phyloP scores from a whole-genome alignment of 164 flowering plant genomes.

The Stephania yunnanensis region DNA sequence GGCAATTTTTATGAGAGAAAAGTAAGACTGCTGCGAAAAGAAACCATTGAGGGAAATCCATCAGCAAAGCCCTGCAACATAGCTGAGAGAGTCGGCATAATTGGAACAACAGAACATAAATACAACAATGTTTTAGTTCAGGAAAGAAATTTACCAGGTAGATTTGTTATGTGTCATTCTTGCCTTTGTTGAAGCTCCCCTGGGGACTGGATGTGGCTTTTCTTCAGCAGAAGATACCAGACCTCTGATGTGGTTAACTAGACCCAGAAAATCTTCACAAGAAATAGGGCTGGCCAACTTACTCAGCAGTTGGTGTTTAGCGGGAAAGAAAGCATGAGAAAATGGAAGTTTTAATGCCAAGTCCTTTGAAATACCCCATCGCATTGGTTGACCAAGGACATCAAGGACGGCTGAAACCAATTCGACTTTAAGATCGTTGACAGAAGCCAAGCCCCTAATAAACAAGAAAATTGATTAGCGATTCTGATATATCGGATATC shows the following conservation, averaged over 20 bases:
- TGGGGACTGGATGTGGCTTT: conserved; percentile 10
- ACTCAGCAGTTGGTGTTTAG: conserved; percentile 26
- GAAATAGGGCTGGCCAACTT: conserved; percentile 49
- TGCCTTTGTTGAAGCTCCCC: conserved; percentile 20
- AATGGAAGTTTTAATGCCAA: conserved; percentile 56
- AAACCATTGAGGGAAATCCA: conserved; percentile 76
- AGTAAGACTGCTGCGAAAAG: conserved; percentile 50
- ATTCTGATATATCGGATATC: background rate
- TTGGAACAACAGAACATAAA: background rate
- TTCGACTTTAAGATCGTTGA: conserved; percentile 40
- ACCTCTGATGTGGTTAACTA: conserved; percentile 28
- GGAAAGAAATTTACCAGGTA: conserved; percentile 43
- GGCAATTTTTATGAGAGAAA: conserved; percentile 27
- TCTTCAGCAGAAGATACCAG: conserved; percentile 15
- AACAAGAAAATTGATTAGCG: conserved; percentile 15
- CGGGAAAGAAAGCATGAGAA: conserved; percentile 61
- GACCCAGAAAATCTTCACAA: conserved; percentile 30
- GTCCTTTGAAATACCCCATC: conserved; percentile 61
- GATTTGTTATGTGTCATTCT: conserved; percentile 41
- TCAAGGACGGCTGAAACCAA: conserved; percentile 46
- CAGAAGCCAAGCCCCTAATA: conserved; percentile 57
- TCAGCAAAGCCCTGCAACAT: conserved; percentile 58
- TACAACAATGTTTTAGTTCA: conserved; percentile 1
- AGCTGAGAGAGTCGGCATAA: conserved; percentile 2
- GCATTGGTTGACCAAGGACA: conserved; percentile 46